Evolutionary conservation across 257 asterid genomes (phyloP).

Genomic region (Salvia splendens): DNA sequence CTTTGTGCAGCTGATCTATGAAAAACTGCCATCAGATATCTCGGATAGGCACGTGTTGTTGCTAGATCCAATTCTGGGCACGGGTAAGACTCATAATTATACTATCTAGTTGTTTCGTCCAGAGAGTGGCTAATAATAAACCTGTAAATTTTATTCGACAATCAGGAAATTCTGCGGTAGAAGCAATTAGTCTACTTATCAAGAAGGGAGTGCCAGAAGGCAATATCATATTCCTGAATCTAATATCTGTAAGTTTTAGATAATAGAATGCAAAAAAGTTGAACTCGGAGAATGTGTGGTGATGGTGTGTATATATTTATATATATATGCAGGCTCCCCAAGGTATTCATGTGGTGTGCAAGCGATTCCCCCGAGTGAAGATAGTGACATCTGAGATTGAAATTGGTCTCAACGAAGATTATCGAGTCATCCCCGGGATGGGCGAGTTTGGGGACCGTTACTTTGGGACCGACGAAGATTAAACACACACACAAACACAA

Average conservation of each 20-base stretch:
- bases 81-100: slow-evolving; percentile 60
- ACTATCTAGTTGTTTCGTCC: background rate
- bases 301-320: background rate
- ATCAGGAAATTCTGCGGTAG: slow-evolving; percentile 96
- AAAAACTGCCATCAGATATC: slow-evolving; percentile 88
- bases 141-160: background rate
- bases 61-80: slow-evolving; percentile 94
- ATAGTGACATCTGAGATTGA: slow-evolving; percentile 99
- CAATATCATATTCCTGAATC: slow-evolving; percentile 95
- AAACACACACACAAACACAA: slow-evolving; percentile 15
- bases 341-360: slow-evolving; percentile 94
- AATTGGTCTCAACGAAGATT: slow-evolving; percentile 77
- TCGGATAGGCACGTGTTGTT: slow-evolving; percentile 90
- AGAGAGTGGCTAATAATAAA: too few species aligned
- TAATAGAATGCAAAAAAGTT: too few species aligned
- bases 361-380: slow-evolving; percentile 83
- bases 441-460: slow-evolving; percentile 98
- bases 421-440: slow-evolving; percentile 94
- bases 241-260: slow-evolving; percentile 71
- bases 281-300: background rate
- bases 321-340: slow-evolving; percentile 77
- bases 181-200: slow-evolving; percentile 82
- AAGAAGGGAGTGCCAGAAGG: slow-evolving; percentile 93
- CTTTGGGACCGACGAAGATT: slow-evolving; percentile 93
- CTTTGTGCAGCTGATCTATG: slow-evolving; percentile 79